Percentiles rank a stretch among this genome's conserved stretches.
Conservation (phyloP, 176 grass and related monocot genomes). For the Tillandsia fasciculata region DNA sequence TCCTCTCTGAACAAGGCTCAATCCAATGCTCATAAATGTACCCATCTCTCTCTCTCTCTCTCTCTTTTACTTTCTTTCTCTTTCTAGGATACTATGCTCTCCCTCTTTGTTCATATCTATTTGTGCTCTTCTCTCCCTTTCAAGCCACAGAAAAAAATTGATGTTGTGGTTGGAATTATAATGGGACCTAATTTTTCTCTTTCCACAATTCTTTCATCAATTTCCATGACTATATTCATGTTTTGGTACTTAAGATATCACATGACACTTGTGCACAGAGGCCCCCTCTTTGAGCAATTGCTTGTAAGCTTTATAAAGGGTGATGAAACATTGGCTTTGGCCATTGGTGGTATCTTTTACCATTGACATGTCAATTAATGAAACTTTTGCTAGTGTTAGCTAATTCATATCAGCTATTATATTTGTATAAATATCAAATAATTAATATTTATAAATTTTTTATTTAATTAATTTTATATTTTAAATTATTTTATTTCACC, state of each 20-base stretch:
- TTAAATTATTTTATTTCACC: too few species aligned
- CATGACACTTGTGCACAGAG: background rate
- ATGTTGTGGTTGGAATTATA: background rate
- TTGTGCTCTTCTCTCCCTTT: slow-evolving; percentile 3
- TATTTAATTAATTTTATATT: too few species aligned
- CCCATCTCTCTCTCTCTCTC: background rate
- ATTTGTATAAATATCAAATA: too few species aligned
- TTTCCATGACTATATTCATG: background rate
- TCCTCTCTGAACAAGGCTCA: too few species aligned
- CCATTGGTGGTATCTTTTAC: background rate
- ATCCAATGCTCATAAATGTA: background rate
- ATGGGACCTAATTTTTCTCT: background rate
- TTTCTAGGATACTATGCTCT: background rate
- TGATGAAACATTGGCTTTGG: background rate
- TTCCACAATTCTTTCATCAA: background rate
- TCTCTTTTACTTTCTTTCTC: background rate
- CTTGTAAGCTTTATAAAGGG: background rate
- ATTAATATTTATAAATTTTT: too few species aligned
- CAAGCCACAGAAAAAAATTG: background rate
- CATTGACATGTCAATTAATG: background rate
- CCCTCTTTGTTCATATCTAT: background rate
- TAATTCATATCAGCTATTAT: too few species aligned
- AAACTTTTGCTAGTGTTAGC: background rate
- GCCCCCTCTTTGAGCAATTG: background rate
- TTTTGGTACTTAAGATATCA: slow-evolving; percentile 1